A percentile compares a stretch with the other conserved stretches of the same genome.
phyloP scores from a whole-genome alignment of 1,139 yeast species.

The Yamadazyma triangularis region DNA sequence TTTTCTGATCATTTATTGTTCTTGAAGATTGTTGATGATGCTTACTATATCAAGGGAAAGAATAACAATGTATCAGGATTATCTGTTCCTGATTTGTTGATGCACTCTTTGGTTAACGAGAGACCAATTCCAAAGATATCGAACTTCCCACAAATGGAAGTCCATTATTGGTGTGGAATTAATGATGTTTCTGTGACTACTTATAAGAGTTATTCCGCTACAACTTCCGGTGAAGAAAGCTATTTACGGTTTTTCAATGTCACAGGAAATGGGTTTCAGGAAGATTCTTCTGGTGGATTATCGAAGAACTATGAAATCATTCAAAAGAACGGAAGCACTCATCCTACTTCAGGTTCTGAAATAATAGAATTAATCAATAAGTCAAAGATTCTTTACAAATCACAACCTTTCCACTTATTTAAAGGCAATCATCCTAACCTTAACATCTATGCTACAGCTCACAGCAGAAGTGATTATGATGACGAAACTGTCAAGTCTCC shows the following conservation, averaged over 20 bases:
- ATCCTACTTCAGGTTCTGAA: constrained; percentile 19
- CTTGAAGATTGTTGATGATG: constrained; percentile 45
- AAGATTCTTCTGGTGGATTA: constrained; percentile 8
- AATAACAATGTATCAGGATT: constrained; percentile 40
- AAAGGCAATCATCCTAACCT: constrained; percentile 33
- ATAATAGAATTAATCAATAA: constrained; percentile 68
- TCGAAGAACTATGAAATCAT: constrained; percentile 23
- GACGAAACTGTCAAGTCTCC: constrained; percentile 59
- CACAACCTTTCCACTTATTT: constrained; percentile 84
- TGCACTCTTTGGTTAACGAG: constrained; percentile 87
- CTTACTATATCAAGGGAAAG: constrained; percentile 22
- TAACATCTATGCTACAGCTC: constrained; percentile 73
- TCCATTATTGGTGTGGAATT: constrained; percentile 66
- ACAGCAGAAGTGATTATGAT: constrained; percentile 56
- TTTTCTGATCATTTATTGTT: constrained; percentile 79
- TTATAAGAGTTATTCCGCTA: constrained; percentile 26
- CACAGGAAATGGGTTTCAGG: constrained; percentile 22
- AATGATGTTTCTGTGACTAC: constrained; percentile 47
- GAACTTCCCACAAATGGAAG: constrained; percentile 64
- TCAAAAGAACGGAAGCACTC: constrained; percentile 5
- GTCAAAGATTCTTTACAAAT: constrained; percentile 72
- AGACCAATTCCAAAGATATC: constrained; percentile 57
- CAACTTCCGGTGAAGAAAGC: constrained; percentile 15
- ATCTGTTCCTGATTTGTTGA: constrained; percentile 70
- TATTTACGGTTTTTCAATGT: constrained; percentile 25